phyloP scores from a whole-genome alignment of 768 basidiomycete species.

The Rhodotorula toruloides region DNA sequence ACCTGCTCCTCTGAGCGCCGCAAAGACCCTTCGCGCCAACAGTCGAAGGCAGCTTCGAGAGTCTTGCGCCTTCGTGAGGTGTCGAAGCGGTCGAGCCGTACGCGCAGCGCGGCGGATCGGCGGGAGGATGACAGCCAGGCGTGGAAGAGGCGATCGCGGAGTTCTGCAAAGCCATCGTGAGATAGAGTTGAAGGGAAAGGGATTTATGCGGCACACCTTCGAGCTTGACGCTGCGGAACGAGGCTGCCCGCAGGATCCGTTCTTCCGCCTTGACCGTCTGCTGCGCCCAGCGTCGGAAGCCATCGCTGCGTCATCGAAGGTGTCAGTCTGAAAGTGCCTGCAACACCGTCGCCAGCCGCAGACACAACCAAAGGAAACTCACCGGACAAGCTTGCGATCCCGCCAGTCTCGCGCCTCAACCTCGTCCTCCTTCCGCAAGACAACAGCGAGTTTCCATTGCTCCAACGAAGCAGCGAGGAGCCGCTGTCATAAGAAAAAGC shows the following conservation, averaged over 20 bases:
- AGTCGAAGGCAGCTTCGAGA: no score
- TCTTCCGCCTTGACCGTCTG: not conserved
- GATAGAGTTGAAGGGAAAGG: not conserved
- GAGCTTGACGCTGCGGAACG: constrained; percentile 5
- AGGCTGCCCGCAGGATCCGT: not conserved
- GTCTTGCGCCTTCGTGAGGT: not conserved
- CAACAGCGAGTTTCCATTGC: no score
- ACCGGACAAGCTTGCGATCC: no score
- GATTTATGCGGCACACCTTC: constrained; percentile 6
- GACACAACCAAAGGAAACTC: not conserved
- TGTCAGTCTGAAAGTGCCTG: no score
- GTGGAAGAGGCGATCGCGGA: constrained; percentile 16
- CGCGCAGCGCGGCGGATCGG: not conserved
- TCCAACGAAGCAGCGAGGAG: no score
- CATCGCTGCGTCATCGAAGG: not conserved
- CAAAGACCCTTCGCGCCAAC: constrained; percentile 10
- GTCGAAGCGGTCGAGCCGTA: not conserved
- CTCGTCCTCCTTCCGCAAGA: no score
- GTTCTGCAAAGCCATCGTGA: not conserved
- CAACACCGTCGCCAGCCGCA: not conserved
- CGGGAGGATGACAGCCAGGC: constrained; percentile 8
- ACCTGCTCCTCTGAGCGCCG: not conserved
- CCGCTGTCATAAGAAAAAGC: no score
- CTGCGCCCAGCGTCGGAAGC: constrained; percentile 5
- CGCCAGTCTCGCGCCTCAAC: no score